Evolutionary conservation across 179 eudicot genomes (phyloP).

Genomic region (Gypsophila paniculata): DNA sequence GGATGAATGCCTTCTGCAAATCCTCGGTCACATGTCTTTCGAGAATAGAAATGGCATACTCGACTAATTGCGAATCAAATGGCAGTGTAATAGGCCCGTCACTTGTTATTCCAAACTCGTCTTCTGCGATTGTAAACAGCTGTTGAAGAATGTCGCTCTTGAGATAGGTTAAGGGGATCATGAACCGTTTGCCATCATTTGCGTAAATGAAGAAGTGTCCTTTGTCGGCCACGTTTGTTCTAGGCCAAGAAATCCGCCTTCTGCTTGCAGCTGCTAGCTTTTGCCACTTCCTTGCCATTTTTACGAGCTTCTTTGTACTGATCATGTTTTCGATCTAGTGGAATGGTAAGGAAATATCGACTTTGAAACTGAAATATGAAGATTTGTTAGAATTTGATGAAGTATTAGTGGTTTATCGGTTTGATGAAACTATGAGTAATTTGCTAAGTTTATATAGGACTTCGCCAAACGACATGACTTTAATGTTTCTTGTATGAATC

Average conservation of each 20-base stretch:
- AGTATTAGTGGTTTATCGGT: not conserved
- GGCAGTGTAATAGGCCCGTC: slow-evolving; percentile 8
- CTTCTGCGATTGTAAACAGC: slow-evolving; percentile 15
- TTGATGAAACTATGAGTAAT: not conserved
- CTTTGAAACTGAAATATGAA: not conserved
- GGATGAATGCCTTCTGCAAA: slow-evolving; percentile 17
- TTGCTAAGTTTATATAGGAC: not conserved
- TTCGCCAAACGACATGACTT: slow-evolving; percentile 7
- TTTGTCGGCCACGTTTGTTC: slow-evolving; percentile 7
- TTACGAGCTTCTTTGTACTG: slow-evolving; percentile 14
- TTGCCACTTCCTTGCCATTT: slow-evolving; percentile 17
- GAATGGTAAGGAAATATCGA: not conserved
- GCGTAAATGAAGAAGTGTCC: slow-evolving; percentile 26
- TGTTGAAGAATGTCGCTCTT: slow-evolving; percentile 8
- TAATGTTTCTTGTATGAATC: slow-evolving; percentile 13
- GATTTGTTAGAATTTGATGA: not conserved
- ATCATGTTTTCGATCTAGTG: slow-evolving; percentile 7
- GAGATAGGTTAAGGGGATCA: slow-evolving; percentile 23
- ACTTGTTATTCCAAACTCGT: slow-evolving; percentile 4
- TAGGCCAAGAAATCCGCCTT: slow-evolving; percentile 10
- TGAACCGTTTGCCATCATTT: slow-evolving; percentile 17
- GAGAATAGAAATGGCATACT: slow-evolving; percentile 14
- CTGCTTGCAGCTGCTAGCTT: slow-evolving; percentile 7
- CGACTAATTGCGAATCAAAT: slow-evolving; percentile 1
- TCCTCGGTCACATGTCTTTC: slow-evolving; percentile 13